A percentile compares a stretch with the other conserved stretches of the same genome.
These are phyloP conservation scores for Candolleomyces efflorescens DNA, from an alignment of 768 basidiomycete species.

Conservation along the genomic window DNA sequence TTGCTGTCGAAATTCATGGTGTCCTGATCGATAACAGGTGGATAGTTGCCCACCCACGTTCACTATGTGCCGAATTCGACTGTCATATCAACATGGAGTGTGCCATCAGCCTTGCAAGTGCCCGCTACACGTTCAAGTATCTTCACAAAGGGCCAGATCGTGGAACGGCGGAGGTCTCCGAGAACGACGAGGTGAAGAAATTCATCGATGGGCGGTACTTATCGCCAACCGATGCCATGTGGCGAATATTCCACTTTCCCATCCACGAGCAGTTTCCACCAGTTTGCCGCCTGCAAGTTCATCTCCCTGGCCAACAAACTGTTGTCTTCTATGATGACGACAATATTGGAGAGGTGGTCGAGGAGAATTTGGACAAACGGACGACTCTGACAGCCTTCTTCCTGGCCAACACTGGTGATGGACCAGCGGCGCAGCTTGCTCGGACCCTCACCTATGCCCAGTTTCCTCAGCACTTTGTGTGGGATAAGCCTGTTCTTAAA, in stretches of 20 bases:
- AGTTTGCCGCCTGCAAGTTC: constrained; percentile 39
- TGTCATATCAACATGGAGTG: constrained; percentile 53
- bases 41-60: constrained; percentile 39
- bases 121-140: constrained; percentile 49
- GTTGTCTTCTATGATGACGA: constrained; percentile 30
- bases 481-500: background rate
- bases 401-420: constrained; percentile 21
- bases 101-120: constrained; percentile 27
- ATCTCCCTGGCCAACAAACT: constrained; percentile 36
- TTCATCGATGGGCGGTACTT: constrained; percentile 37
- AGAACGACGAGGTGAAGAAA: constrained; percentile 33
- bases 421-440: background rate
- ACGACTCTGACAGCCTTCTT: constrained; percentile 29
- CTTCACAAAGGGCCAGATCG: constrained; percentile 45
- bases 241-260: constrained; percentile 28
- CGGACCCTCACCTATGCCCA: constrained; percentile 26
- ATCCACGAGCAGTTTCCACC: constrained; percentile 32
- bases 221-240: constrained; percentile 28
- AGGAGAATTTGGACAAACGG: constrained; percentile 5
- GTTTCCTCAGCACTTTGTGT: constrained; percentile 23
- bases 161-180: constrained; percentile 27
- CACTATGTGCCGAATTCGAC: constrained; percentile 27
- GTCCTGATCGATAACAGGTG: constrained; percentile 30
- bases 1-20: constrained; percentile 25
- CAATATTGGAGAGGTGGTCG: constrained; percentile 18